Evolutionary conservation across 2,329 filamentous ascomycete genomes (phyloP), one percentile per base, ranked within the genome.

Genomic region (Xylaria sp.): DNA sequence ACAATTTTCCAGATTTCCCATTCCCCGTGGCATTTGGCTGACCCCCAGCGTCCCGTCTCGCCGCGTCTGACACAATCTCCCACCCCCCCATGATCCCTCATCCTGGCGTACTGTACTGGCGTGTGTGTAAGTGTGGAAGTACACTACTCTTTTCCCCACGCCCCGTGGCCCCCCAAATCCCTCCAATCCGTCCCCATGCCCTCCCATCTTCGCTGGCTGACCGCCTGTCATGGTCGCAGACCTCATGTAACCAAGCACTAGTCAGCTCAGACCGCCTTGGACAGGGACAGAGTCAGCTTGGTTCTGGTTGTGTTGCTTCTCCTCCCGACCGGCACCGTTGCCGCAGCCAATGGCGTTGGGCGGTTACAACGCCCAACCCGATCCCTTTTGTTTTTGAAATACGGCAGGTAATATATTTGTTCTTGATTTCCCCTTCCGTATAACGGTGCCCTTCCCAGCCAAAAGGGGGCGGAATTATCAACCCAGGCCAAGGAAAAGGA

Each of bases 201-300:
- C 56, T 68, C 59, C 61, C 67, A 71, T 71, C 70, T 69, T 69
- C 64, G 66, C 59, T 65, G 66, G 67, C 72, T 74, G 74, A 76
- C 74, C 74, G 74, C 74, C 64, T 75, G 73, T 75, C 73, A 72
- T 73, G 69, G 68, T 69, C 71, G 70, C 71, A 68, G 55, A 65
- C 57, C 66, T 63, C 67, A 68, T 67, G 65, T 70, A 72, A 73
- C 67, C 65, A 70, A 65, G 69, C 71, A 68, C 73, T 73, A 74
- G 74, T 75, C 74, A 76, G 74, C 74, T 73, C 71, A 75, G 74
- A 76, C 74, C 74, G 74, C 74, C 74, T 76, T 71, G 68, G 72
- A 67, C 65, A 64, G 29, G 66, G 61, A 69, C 66, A 66, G 71
- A 71, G 73, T 75, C 73, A 75, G 73, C 73, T 74, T 74, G 50